Base-by-base conservation (phyloP, 352 stramenopile genomes). In the Globisporangium cederbergense region DNA sequence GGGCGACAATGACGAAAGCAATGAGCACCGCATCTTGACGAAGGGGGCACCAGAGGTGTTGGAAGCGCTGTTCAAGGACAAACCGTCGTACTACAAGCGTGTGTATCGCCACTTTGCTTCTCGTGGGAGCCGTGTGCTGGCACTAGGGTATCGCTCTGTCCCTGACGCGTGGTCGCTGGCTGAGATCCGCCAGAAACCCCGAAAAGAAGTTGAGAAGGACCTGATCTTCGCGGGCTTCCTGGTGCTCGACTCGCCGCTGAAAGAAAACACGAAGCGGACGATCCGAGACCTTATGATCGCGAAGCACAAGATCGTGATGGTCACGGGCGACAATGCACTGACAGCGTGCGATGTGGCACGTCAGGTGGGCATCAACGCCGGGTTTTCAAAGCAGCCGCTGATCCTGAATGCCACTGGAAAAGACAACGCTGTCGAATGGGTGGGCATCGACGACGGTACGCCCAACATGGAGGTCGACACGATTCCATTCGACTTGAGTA, bases 21-120 rank as follows among this genome's bases (percentile, higher is more conserved):
- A 73, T 7, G 72, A 81, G 55, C 20, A 66, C 9, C 74, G 72
- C 7, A 61, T 90, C 28, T 72, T 98, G 20, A 85, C 90, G n/a
- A 99, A 99, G 76, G 96, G 96, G 54, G 95, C 96, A 6, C 96
- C 96, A 6, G 96, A 99, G 71, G 86, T 87, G 7, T 63, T 98
- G 8, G 78, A 90, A 45, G 43, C 66, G 1, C 73, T 98, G 30
- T 77, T 98, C 6, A 65, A 70, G 16, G 67, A 78, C n/a, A 78
- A 91, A 16, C 93, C 94, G 4, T 13, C 55, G 2, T 76, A 93
- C 46, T 99, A 86, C 30, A 43, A 46, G 4, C 58, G 47, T 30
- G 68, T 78, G 43, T 83, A 86, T 53, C 73, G 63, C 22, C 70
- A 83, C 58, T 86, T 81, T 43, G 74, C 77, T 2, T 62, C 68